These are phyloP conservation scores for Cardamine chenopodiifolia DNA, from an alignment of 345 rosid species.

Conservation along the genomic window DNA sequence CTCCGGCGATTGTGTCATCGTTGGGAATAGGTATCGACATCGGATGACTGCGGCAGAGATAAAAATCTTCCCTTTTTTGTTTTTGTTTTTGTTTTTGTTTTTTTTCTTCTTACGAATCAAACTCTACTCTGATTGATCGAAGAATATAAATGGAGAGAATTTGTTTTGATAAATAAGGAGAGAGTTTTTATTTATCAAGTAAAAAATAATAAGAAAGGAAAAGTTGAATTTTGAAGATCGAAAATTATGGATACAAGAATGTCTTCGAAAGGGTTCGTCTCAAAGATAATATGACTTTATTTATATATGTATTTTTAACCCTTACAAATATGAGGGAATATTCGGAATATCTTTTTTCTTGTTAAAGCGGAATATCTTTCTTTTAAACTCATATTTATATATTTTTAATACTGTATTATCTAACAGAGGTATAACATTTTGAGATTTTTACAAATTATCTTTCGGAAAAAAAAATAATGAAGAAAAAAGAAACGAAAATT, in stretches of 20 bases:
- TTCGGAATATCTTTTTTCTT: conserved; percentile 1
- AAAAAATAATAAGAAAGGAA: background rate
- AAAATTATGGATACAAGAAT: background rate
- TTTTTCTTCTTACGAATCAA: background rate
- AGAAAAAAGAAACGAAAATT: background rate
- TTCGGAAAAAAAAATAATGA: background rate
- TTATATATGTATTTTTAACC: background rate
- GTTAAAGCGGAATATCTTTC: background rate
- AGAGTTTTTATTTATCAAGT: background rate
- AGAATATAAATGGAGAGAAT: background rate
- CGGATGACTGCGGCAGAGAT: conserved; percentile 21
- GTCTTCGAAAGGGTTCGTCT: background rate
- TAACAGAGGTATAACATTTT: background rate
- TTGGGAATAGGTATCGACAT: conserved; percentile 32
- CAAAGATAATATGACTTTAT: background rate
- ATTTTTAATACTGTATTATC: background rate
- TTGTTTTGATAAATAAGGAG: background rate
- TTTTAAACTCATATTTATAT: background rate
- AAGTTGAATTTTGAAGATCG: background rate
- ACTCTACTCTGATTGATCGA: background rate
- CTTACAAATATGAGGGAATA: conserved; percentile 15
- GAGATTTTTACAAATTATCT: background rate
- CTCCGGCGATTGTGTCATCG: conserved; percentile 28
- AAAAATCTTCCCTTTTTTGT: conserved; percentile 2
- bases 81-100: background rate